Evolutionary conservation across 495 filamentous ascomycete species (phyloP).

Genomic region (Bathelium albidoporum): DNA sequence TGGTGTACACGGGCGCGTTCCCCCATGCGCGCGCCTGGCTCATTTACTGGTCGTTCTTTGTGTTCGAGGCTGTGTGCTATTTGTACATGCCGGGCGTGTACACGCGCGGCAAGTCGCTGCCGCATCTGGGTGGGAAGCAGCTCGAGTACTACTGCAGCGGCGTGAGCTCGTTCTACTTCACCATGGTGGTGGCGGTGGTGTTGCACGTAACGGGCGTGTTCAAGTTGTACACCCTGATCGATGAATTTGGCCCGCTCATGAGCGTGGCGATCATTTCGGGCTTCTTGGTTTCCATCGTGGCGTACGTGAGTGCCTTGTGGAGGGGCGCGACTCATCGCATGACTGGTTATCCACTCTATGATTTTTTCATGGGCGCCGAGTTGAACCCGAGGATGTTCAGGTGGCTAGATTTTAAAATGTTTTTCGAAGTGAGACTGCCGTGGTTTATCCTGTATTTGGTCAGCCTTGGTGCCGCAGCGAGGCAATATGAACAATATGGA

Average conservation of each 20-base stretch:
- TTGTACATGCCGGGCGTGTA: constrained; percentile 74
- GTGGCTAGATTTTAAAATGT: constrained; percentile 97
- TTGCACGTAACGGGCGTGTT: constrained; percentile 79
- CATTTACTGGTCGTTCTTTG: constrained; percentile 87
- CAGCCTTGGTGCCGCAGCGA: constrained; percentile 63
- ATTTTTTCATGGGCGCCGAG: constrained; percentile 99
- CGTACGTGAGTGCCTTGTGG: constrained; percentile 70
- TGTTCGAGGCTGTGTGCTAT: constrained; percentile 75
- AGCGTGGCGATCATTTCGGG: constrained; percentile 85
- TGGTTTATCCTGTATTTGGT: constrained; percentile 91
- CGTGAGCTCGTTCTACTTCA: constrained; percentile 76
- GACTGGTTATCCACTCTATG: constrained; percentile 85
- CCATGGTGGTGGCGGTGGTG: constrained; percentile 52
- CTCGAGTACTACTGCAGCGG: constrained; percentile 90
- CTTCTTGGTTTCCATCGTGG: constrained; percentile 65
- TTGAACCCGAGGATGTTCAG: constrained; percentile 92
- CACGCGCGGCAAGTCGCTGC: constrained; percentile 74
- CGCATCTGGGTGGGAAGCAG: constrained; percentile 69
- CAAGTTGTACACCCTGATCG: constrained; percentile 84
- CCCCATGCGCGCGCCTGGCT: constrained; percentile 71
- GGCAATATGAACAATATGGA: constrained; percentile 82
- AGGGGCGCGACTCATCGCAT: constrained; percentile 82
- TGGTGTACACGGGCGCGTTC: constrained; percentile 74
- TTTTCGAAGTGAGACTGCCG: constrained; percentile 93
- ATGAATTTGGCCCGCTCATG: constrained; percentile 89